phyloP scores from a whole-genome alignment of 2,329 filamentous ascomycete genomes.

The Samsoniella hepiali region DNA sequence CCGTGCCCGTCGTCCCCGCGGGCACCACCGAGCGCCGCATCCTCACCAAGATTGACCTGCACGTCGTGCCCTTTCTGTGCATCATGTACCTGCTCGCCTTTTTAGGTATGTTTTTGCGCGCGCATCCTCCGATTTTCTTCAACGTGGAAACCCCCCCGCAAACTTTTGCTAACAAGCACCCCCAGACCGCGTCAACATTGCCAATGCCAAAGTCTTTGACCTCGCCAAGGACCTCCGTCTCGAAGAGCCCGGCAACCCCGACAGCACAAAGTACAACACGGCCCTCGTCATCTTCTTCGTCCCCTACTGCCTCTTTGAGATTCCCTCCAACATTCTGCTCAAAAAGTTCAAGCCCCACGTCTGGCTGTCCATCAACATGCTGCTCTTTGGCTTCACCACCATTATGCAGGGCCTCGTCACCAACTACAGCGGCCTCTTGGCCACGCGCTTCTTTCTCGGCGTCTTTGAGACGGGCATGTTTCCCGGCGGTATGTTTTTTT shows the following conservation, averaged over 20 bases:
- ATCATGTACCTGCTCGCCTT: constrained; percentile 70
- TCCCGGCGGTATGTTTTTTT: constrained; percentile 33
- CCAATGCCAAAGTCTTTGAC: constrained; percentile 68
- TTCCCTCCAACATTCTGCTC: constrained; percentile 49
- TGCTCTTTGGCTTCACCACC: constrained; percentile 73
- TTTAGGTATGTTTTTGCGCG: constrained; percentile 41
- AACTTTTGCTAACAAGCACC: neutral
- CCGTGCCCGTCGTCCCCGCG: constrained; percentile 35
- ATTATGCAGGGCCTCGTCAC: constrained; percentile 73
- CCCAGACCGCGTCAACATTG: constrained; percentile 69
- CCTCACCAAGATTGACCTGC: constrained; percentile 67
- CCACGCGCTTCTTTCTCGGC: constrained; percentile 83
- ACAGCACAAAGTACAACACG: constrained; percentile 65
- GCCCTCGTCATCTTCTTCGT: constrained; percentile 79
- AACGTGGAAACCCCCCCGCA: no score
- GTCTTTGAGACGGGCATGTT: constrained; percentile 74
- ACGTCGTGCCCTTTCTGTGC: constrained; percentile 69
- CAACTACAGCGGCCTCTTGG: constrained; percentile 73
- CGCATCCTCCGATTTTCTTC: neutral
- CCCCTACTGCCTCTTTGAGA: constrained; percentile 69
- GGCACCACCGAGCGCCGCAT: constrained; percentile 62
- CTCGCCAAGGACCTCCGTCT: constrained; percentile 62
- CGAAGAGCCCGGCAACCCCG: constrained; percentile 45
- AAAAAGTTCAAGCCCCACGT: constrained; percentile 53
- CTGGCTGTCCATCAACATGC: constrained; percentile 80